Base-by-base conservation (phyloP, 2,329 filamentous ascomycete genomes). In the Lojkania enalia region DNA sequence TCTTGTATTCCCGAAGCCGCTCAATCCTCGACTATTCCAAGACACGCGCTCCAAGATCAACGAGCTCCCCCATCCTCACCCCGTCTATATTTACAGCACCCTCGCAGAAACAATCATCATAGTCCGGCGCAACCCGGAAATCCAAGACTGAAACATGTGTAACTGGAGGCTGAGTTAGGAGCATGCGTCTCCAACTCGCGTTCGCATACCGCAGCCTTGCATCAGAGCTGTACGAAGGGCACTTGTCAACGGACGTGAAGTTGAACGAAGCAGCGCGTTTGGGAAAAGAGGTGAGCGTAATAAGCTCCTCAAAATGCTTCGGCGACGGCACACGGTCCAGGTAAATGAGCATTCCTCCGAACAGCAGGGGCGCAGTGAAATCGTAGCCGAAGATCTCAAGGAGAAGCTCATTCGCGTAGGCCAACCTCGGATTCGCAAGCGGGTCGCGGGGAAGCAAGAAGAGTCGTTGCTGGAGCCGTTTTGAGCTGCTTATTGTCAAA, bases 391-490 rank as follows among this genome's bases (percentile, higher is more conserved):
- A n/a, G n/a, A n/a, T n/a, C n/a, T n/a, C n/a, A n/a, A n/a, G n/a
- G n/a, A n/a, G n/a, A n/a, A n/a, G n/a, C n/a, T n/a, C n/a, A n/a
- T n/a, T n/a, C n/a, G n/a, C n/a, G n/a, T n/a, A n/a, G n/a, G n/a
- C 20, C 5, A 55, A 29, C 16, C 52, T 40, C 11, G 52, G 42
- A 18, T 55, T 52, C 25, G 7, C 25, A 27, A 9, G n/a, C 25
- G 9, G 25, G 25, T n/a, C 25, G 7, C 9, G 30, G 16, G 30
- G 7, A 9, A 47, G 39, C 3, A 45, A 41, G 19, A 56, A 50
- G 38, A n/a, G n/a, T n/a, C n/a, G n/a, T n/a, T n/a, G n/a, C n/a
- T 54, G 54, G 3, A 57, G 46, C 1, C 21, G 46, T n/a, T 38
- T 29, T 1, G 54, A 55, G 12, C 27, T 38, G n/a, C n/a, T 20